Base-by-base conservation (phyloP, 2,329 filamentous ascomycete species). In the Hypocreales sp. region DNA sequence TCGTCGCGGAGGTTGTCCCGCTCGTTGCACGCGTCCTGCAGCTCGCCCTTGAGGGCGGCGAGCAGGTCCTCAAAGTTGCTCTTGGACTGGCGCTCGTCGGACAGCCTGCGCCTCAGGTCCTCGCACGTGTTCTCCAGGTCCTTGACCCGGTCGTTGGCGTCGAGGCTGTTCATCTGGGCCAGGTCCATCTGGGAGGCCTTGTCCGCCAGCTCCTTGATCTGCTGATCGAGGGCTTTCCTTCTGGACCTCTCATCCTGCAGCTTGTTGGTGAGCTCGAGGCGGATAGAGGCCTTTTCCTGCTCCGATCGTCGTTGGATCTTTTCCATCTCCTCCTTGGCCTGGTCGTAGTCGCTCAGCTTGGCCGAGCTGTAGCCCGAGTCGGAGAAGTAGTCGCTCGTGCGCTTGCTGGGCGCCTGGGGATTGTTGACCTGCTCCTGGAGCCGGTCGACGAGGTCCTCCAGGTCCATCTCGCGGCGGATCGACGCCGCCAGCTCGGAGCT, bases 331-430 rank as follows among this genome's bases (percentile, higher is more conserved):
- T 76, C 71, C 26, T 63, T 65, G 18, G 60, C 62, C 23, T 68
- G 60, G 32, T 76, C 72, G 33, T 60, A 60, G 25, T 81, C 77
- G 34, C 78, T 75, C 44, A 76, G 78, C 43, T 83, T 79, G 28
- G 81, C 67, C 1, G 83, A 87, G 50, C 83, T 87, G 31, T 82
- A 78, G 18, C 90, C 90, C 5, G 86, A 93, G 50, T 98, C 90
- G 3, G 90, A 98, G 50, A 90, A 98, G 56, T 98, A 95, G 55
- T 98, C 90, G 55, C 90, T 95, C 8, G 82, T 92, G 34, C 87
- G 71, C 48, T 79, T 78, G 36, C 69, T 74, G 16, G 65, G 42
- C 39, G 60, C 46, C 50, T 62, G 55, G 44, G 64, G 45, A 52
- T 72, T 64, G 50, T 62, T 66, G 36, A 65, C 64, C 44, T 94